Base-by-base conservation (phyloP, 164 flowering plant genomes). In the Sextonia rubra region DNA sequence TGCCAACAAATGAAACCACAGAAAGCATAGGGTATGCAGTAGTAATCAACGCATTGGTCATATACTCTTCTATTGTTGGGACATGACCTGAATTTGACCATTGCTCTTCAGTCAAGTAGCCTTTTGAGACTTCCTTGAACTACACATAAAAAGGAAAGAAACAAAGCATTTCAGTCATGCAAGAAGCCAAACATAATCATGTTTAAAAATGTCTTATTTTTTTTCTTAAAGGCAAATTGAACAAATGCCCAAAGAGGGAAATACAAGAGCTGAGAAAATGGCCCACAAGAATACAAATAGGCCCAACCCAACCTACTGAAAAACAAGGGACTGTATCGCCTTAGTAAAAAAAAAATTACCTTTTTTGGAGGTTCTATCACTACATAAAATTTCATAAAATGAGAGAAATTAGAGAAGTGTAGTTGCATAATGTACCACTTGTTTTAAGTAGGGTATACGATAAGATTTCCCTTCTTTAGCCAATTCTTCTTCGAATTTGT, bases 41-140 rank as follows among this genome's bases (percentile, higher is more conserved):
- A n/a, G 26, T 6, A 47, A 49, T 5, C 17, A 64, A 7, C 2
- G 71, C 62, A 26, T 24, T 29, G 24, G 30, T 49, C 25, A 69
- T 6, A 24, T 63, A 74, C 69, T 74, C 77, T 47, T 69, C 69
- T 12, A 69, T 15, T 27, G 61, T 69, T 6, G 77, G 77, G 5
- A 48, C 25, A 27, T 74, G 32, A 2, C 73, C 73, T 0, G 32
- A 26, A 20, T 47, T 18, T 11, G 5, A 69, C 77, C 77, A 74
- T 8, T 63, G 32, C 4, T 72, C 77, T 55, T 74, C 73, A 3
- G 17, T 29, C 12, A 60, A 63, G 63, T 69, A 69, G 15, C 73
- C 52, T n/a, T 12, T 47, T 17, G 71, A 37, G 44, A 37, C 44
- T 37, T 37, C 44, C 44, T 37, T 37, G 44, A 37, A 37, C 44